phyloP scores from a whole-genome alignment of 192 early-diverging fungal species.

The Ambispora gerdemannii region DNA sequence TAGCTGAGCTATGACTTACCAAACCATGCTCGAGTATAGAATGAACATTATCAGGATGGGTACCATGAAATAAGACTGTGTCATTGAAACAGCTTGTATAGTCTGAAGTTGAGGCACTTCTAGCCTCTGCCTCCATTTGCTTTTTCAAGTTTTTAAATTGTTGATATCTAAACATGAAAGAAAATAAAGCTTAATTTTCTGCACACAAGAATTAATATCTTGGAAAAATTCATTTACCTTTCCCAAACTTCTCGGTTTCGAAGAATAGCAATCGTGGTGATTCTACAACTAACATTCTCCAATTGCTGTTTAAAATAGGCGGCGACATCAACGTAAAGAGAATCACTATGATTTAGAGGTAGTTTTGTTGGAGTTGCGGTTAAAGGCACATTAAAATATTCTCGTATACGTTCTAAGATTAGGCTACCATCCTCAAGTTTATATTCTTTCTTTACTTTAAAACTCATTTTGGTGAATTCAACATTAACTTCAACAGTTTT shows the following conservation, averaged over 20 bases:
- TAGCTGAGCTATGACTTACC: neutral
- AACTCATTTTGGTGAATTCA: too few relatives aligned
- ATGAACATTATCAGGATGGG: slow-evolving; percentile 11
- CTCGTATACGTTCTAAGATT: slow-evolving; percentile 13
- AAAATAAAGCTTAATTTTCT: neutral
- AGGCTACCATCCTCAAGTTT: slow-evolving; percentile 13
- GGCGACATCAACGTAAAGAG: slow-evolving; percentile 4
- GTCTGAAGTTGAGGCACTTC: neutral
- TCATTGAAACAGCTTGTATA: slow-evolving; percentile 9
- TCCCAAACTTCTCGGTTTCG: slow-evolving; percentile 10
- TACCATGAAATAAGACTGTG: slow-evolving; percentile 25
- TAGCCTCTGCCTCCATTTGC: neutral
- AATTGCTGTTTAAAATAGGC: neutral
- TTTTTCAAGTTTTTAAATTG: slow-evolving; percentile 5
- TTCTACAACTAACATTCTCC: neutral
- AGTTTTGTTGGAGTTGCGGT: neutral
- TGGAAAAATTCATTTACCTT: too few relatives aligned
- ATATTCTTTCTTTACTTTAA: slow-evolving; percentile 16
- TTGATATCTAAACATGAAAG: slow-evolving; percentile 9
- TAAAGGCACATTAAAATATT: slow-evolving; percentile 1
- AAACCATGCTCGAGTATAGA: slow-evolving; percentile 20
- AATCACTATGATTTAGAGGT: neutral
- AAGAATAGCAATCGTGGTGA: slow-evolving; percentile 5
- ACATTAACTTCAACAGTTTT: too few relatives aligned
- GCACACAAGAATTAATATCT: neutral